Evolutionary conservation across 2,329 filamentous ascomycete genomes (phyloP), one percentile per base, ranked within the genome.

Genomic region (Metarhizium anisopliae): DNA sequence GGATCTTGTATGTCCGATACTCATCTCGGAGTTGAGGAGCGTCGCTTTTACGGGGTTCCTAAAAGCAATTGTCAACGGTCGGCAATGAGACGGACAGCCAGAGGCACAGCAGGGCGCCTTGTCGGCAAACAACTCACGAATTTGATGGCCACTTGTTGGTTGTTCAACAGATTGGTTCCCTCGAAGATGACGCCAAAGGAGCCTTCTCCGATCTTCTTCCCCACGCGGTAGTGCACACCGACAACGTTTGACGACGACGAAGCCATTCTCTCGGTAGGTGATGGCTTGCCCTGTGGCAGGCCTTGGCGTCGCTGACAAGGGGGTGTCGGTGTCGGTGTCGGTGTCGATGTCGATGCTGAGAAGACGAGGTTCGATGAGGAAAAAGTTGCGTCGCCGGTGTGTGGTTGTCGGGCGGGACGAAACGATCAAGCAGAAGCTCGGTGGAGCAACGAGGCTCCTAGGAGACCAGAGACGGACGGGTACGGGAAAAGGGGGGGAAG

Each of bases 101-200:
- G 47, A 43, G 25, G 16, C 11, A n/a, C 5, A 8, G 38, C 6
- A 29, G 3, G n/a, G 43, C 2, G 38, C n/a, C 20, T 30, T 42
- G 38, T 50, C 13, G 20, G 42, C 32, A 50, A 18, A 47, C 7
- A 30, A 85, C 89, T 69, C 77, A 95, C 90, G 76, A 99, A 99
- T 80, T 99, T 99, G 80, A 99, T 99, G 68, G 94, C 94, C 60
- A 99, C 93, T 77, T 96, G 92, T 74, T 97, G 94, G 75, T 95
- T 96, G 80, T 99, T 99, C 73, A 99, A 81, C 66, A 99, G 82
- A 73, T 99, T 99, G 68, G 92, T 97, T 64, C 94, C 94, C 75
- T 97, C 94, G 69, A 97, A 97, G 70, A 97, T 96, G 66, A 97
- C 94, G 79, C 93, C 93, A 69, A 97, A 97, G 43, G 91, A 96